phyloP scores from a whole-genome alignment of 2,329 filamentous ascomycete species.

The Dendryphion nanum region DNA sequence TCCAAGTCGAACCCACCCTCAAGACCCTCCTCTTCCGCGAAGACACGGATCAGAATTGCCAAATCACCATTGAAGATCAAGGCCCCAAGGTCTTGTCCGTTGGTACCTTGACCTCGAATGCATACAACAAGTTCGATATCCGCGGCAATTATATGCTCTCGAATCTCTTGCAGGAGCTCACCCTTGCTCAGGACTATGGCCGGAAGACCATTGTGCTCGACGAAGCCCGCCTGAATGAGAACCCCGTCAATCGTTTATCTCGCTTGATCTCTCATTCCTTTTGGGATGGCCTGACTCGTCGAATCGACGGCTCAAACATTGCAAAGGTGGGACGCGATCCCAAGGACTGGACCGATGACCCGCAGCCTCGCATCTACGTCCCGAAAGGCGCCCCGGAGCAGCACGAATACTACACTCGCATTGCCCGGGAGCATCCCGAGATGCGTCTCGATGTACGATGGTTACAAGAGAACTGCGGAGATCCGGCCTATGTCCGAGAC shows the following conservation, averaged over 20 bases:
- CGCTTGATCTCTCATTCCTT: constrained; percentile 87
- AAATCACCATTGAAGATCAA: constrained; percentile 95
- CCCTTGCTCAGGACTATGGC: constrained; percentile 85
- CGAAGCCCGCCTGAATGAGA: constrained; percentile 88
- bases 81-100: constrained; percentile 89
- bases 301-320: constrained; percentile 86
- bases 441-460: constrained; percentile 83
- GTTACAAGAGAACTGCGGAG: constrained; percentile 70
- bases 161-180: constrained; percentile 92
- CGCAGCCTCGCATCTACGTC: constrained; percentile 87
- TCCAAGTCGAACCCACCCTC: constrained; percentile 82
- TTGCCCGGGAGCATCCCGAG: constrained; percentile 77
- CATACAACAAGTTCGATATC: constrained; percentile 83
- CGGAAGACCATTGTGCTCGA: constrained; percentile 88
- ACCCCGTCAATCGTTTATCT: constrained; percentile 83
- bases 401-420: constrained; percentile 79
- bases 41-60: constrained; percentile 90
- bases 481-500: constrained; percentile 75
- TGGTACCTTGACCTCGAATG: constrained; percentile 81
- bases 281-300: constrained; percentile 86
- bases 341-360: constrained; percentile 93
- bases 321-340: constrained; percentile 83
- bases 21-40: constrained; percentile 78
- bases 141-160: constrained; percentile 97
- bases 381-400: constrained; percentile 83